Evolutionary conservation across 768 basidiomycete species (phyloP), one percentile per base, ranked within the genome.

Genomic region (Termitomyces sp.): DNA sequence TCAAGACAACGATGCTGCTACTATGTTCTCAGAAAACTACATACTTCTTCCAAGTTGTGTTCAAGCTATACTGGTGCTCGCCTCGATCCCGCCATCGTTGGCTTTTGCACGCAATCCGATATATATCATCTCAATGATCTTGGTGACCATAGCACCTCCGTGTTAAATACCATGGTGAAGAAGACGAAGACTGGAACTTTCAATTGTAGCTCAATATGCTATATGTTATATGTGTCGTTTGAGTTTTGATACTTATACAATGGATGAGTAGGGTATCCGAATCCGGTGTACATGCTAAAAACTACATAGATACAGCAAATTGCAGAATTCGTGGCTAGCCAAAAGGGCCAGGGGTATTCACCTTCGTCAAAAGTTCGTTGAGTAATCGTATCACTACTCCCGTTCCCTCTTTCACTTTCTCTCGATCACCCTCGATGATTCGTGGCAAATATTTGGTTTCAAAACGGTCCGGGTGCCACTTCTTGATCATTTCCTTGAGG

Each of bases 391-490:
- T 86, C 52, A 93, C 91, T 30, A 73, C 72, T 27, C 89, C 89
- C 1, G 88, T 88, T n/a, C 86, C 91, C 57, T 82, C 80, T 71
- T 82, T 81, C 50, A 93, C 88, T 65, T 70, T 81, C 65, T 84
- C 88, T 68, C 77, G 79, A 59, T 91, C 88, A 36, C 68, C 76
- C 60, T 86, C 84, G 49, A 74, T 71, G 49, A 91, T 88, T 70
- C 85, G 85, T 12, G 79, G 73, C 66, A 92, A 68, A 53, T 82
- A 72, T 68, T 87, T 85, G 36, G 83, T 84, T 62, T 91, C 87
- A 66, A 93, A 92, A 34, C 88, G 83, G 71, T 93, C 91, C 4
- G 91, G 90, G 71, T 93, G 90, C 90, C 89, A 93, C 62, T 79
- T 74, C 70, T 82, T 80, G 64, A 93, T 79, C 54, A 85, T 83